Evolutionary conservation across 78 protist species (phyloP), one percentile per base, ranked within the genome.

Genomic region (Capsaspora owczarzaki): DNA sequence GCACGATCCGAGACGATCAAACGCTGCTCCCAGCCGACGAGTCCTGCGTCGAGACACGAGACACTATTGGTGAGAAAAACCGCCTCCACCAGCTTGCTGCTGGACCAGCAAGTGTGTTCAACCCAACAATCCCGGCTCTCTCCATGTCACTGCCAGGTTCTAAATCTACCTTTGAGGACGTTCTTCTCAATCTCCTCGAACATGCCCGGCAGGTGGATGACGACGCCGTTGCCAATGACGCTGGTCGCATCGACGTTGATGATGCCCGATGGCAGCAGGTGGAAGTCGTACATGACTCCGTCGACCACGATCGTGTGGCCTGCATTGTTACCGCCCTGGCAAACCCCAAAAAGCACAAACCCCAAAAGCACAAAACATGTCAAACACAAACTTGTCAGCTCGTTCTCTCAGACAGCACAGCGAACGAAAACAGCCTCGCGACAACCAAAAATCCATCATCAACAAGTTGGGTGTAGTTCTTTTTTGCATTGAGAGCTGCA

Each of bases 221-320:
- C 96, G 33, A 93, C 91, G 68, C 97, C 97, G 78, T 93, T 93
- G 49, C 96, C 97, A 37, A 93, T 86, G 53, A 82, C 51, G 5
- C 70, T 20, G 1, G 41, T 35, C 6, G 85, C 85, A 29, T 42
- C 27, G 40, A 69, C 79, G 79, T 91, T 66, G 40, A 95, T 51
- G 25, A 95, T 85, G 66, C 96, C 96, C 2, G 92, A 84, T 33
- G 98, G 98, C 42, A 95, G 81, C 47, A 95, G 61, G 82, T 95
- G 95, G 69, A 93, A 89, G 25, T 91, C 95, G 80, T 91, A 92
- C 88, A 88, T 92, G 60, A 78, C 82, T 35, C 87, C 94, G 10
- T 84, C 85, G 27, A 90, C 93, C 31, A 91, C 95, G 27, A 95
- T 82, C 0, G 98, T 95, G 81, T 95, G 98, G 19, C 97, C 96